Evolutionary conservation across 192 early-diverging fungal genomes (phyloP).

Genomic region (Mortierella alpina): DNA sequence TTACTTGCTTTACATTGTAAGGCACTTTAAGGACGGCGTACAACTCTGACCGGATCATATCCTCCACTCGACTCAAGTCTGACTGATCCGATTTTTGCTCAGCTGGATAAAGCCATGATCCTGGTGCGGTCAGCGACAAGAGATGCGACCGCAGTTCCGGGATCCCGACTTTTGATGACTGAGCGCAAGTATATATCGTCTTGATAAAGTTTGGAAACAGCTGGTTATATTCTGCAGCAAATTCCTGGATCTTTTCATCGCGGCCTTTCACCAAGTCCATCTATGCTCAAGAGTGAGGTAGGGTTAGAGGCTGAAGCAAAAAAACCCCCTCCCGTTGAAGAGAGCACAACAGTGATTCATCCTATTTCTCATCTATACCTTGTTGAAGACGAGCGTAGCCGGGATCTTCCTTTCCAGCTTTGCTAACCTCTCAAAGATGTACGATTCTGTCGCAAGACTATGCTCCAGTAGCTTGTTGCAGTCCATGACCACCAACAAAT

Average conservation of each 20-base stretch:
- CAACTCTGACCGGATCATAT: constrained; percentile 69
- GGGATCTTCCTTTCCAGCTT: constrained; percentile 53
- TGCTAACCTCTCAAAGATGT: constrained; percentile 58
- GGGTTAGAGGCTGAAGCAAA: neutral
- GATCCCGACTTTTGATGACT: constrained; percentile 23
- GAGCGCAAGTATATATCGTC: constrained; percentile 28
- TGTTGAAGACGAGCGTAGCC: constrained; percentile 67
- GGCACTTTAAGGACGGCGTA: constrained; percentile 65
- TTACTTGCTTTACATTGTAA: constrained; percentile 67
- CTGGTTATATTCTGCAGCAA: constrained; percentile 41
- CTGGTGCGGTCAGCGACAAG: constrained; percentile 46
- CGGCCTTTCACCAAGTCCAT: constrained; percentile 58
- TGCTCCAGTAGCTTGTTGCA: constrained; percentile 53
- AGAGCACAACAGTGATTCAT: neutral
- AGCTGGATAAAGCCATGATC: constrained; percentile 62
- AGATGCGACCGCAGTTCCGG: constrained; percentile 36
- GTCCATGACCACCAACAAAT: constrained; percentile 66
- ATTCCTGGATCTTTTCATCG: constrained; percentile 38
- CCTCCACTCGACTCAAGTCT: constrained; percentile 65
- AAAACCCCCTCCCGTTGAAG: neutral
- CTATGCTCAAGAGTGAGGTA: constrained; percentile 21
- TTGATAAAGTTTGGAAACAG: constrained; percentile 55
- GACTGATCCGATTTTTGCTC: constrained; percentile 63
- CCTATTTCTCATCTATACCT: constrained; percentile 40
- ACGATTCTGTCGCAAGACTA: constrained; percentile 53